Conservation (phyloP, 2,329 filamentous ascomycete genomes). For the Cryphonectria parasitica region DNA sequence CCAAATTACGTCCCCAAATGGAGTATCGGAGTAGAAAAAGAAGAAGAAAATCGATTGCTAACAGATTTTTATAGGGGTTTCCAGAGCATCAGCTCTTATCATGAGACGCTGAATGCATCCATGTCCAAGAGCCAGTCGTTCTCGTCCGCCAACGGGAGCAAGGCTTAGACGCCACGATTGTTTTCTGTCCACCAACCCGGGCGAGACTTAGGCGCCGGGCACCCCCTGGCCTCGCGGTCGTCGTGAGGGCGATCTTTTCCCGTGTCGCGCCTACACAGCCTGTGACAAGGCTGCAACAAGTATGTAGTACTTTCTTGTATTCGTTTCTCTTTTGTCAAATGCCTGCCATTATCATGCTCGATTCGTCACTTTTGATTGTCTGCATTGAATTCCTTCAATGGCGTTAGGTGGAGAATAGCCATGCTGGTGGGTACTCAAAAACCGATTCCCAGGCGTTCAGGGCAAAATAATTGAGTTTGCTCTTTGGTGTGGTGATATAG, state of each 20-base stretch:
- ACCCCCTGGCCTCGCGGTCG: not conserved
- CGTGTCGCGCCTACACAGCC: not conserved
- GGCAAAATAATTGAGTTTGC: not conserved
- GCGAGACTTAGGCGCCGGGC: not conserved
- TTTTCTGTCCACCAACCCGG: not conserved
- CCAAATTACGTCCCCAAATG: not conserved
- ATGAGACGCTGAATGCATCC: constrained; percentile 51
- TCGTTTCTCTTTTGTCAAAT: not conserved
- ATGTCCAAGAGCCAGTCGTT: constrained; percentile 29
- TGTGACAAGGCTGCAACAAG: not conserved
- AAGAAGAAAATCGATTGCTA: not conserved
- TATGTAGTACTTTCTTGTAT: not conserved
- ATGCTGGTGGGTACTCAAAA: not conserved
- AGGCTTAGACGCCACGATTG: constrained; percentile 9
- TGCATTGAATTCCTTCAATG: not conserved
- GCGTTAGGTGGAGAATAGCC: not conserved
- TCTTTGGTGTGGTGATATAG: not conserved
- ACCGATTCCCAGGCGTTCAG: not conserved
- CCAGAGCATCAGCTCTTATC: constrained; percentile 67
- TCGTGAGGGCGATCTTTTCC: not conserved
- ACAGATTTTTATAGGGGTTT: constrained; percentile 54
- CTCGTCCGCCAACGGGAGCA: constrained; percentile 24
- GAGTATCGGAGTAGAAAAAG: too few relatives aligned
- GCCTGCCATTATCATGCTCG: not conserved
- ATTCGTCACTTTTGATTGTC: not conserved